phyloP scores from a whole-genome alignment of 108 stramenopile species.

The Pseudonitzschia multiseries region DNA sequence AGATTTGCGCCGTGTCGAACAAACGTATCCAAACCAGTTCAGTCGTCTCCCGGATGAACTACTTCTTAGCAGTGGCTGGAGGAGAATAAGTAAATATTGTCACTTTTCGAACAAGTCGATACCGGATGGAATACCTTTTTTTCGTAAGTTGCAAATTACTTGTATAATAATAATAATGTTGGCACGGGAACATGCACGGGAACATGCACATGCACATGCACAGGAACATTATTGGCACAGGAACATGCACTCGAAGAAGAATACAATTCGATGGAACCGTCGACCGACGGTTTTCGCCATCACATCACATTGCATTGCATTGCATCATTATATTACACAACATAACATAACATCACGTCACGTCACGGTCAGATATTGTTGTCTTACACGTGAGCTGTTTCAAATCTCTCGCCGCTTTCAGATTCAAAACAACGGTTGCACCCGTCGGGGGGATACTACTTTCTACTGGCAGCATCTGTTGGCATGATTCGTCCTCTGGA shows the following conservation, averaged over 20 bases:
- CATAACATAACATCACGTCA: too few species aligned
- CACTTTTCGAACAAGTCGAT: constrained; percentile 85
- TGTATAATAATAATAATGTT: too few species aligned
- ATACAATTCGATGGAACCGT: background rate
- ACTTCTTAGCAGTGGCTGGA: constrained; percentile 77
- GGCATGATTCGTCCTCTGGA: constrained; percentile 83
- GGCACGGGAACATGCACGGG: too few species aligned
- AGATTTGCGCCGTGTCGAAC: constrained; percentile 84
- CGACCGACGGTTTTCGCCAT: background rate
- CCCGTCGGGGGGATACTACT: constrained; percentile 83
- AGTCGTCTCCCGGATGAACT: constrained; percentile 83
- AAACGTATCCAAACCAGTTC: constrained; percentile 86
- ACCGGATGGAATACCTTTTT: constrained; percentile 64
- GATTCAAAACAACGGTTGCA: constrained; percentile 80
- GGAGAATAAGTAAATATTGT: constrained; percentile 83
- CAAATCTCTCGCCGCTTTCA: constrained; percentile 8
- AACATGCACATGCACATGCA: too few species aligned
- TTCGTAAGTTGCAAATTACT: constrained; percentile 50
- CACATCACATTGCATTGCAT: background rate
- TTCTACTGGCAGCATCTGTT: constrained; percentile 70
- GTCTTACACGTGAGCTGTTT: too few species aligned
- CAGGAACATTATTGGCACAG: too few species aligned
- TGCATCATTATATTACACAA: too few species aligned
- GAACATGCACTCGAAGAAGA: too few species aligned
- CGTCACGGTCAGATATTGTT: too few species aligned